These are phyloP conservation scores for Adansonia gregorii DNA, from an alignment of 441 rosid genomes.

Conservation along the genomic window DNA sequence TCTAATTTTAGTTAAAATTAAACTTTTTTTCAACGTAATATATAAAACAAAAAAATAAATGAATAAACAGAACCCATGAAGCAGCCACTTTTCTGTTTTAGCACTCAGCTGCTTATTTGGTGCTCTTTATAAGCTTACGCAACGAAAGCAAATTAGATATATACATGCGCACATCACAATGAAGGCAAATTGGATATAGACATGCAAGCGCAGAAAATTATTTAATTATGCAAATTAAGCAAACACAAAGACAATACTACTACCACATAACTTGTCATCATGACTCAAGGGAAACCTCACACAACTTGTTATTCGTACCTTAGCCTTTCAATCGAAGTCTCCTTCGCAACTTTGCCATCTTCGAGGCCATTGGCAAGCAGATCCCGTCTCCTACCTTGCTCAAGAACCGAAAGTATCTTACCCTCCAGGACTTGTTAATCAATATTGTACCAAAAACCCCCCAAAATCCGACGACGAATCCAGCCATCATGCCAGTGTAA, in stretches of 20 bases:
- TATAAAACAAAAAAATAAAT: too few species aligned
- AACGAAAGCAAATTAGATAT: too few species aligned
- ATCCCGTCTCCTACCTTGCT: not conserved
- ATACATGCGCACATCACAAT: not conserved
- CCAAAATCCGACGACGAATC: slow-evolving; percentile 20
- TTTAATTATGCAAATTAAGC: not conserved
- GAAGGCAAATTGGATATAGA: not conserved
- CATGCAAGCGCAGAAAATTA: too few species aligned
- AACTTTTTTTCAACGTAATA: too few species aligned
- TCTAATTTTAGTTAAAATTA: too few species aligned
- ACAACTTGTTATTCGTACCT: slow-evolving; percentile 3
- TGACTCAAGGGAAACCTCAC: not conserved
- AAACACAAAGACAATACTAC: not conserved
- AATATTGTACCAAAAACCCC: slow-evolving; percentile 6
- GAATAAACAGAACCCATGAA: too few species aligned
- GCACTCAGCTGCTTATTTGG: too few species aligned
- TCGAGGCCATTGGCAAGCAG: not conserved
- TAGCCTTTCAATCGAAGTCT: not conserved
- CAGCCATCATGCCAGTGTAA: slow-evolving; percentile 8
- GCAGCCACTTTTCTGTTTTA: too few species aligned
- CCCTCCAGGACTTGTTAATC: not conserved
- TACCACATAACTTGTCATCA: not conserved
- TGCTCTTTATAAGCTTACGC: too few species aligned
- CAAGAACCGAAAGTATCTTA: not conserved
- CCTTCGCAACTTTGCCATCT: not conserved